Evolutionary conservation across 805 yeast species (phyloP), one percentile per base, ranked within the genome.

Genomic region (Maudiozyma saulgeensis): DNA sequence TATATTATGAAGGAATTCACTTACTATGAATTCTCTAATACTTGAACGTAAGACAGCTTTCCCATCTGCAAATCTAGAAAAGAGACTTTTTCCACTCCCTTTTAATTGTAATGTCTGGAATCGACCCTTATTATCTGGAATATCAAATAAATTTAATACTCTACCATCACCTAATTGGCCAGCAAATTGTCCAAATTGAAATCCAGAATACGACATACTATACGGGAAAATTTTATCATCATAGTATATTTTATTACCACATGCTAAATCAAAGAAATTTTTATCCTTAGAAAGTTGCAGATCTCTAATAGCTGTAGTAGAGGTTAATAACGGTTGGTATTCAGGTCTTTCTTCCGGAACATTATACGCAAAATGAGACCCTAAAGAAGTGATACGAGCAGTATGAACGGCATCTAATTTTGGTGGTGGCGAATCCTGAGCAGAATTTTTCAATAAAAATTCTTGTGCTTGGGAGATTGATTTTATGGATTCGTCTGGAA

Each of bases 141-240:
- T 67, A 54, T 86, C 91, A 68, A 91, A 90, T 43, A 91, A 68
- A 59, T 85, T 87, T 6, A 82, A 77, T 1, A 88, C 96, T 51
- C 99, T 71, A 1, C 99, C 99, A 64, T 91, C 99, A 6, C 99
- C 99, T 53, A 91, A 70, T 65, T 93, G 99, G 2, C 98, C 98
- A 0, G 97, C 97, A 79, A 91, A 91, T 55, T 79, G 80, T 2
- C 99, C 98, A 71, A 93, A 91, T 62, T 91, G 99, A 75, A 84
- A 88, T 0, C 99, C 99, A 1, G 98, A 96, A 66, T 91, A 91
- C 0, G 91, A 87, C 64, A 85, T 90, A 12, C 96, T 79, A 66
- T 85, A 91, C 0, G 99, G 98, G 56, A 79, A 79, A 0, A 84
- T 75, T 6, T 62, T 59, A 8, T 60, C 74, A 6, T 59, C 56